Conservation (phyloP, 306 rosid species). For the Dalbergia cochinchinensis region DNA sequence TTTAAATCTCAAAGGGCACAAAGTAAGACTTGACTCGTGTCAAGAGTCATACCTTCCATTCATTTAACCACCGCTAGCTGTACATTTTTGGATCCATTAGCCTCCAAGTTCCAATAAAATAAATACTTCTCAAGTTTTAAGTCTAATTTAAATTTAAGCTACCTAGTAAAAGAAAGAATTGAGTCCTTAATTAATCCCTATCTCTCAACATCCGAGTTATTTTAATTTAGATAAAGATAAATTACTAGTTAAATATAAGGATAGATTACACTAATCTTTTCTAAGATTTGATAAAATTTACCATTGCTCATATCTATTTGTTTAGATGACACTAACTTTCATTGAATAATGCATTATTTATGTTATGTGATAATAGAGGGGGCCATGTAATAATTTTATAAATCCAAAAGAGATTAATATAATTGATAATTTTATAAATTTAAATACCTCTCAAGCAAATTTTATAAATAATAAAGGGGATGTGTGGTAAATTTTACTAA, state of each 20-base stretch:
- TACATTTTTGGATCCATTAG: neutral
- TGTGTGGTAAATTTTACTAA: too few species aligned
- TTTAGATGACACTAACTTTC: too few species aligned
- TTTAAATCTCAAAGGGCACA: slow-evolving; percentile 25
- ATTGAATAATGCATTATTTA: too few species aligned
- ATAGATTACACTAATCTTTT: too few species aligned
- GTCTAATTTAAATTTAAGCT: neutral
- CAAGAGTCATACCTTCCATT: slow-evolving; percentile 25
- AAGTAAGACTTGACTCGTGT: slow-evolving; percentile 26
- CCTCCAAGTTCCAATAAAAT: neutral
- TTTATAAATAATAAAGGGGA: too few species aligned
- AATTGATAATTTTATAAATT: too few species aligned
- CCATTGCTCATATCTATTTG: too few species aligned
- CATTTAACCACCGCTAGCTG: slow-evolving; percentile 29
- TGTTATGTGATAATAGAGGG: too few species aligned
- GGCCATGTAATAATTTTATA: too few species aligned
- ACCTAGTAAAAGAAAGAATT: neutral
- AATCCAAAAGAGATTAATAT: too few species aligned
- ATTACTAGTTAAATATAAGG: neutral
- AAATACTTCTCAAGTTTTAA: neutral
- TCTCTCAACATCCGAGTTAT: neutral
- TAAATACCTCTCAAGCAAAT: too few species aligned
- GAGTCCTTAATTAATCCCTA: neutral
- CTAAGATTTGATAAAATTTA: too few species aligned
- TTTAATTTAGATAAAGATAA: neutral